Base-by-base conservation (phyloP, 1,139 yeast species). In the Petasospora rhodanensis region DNA sequence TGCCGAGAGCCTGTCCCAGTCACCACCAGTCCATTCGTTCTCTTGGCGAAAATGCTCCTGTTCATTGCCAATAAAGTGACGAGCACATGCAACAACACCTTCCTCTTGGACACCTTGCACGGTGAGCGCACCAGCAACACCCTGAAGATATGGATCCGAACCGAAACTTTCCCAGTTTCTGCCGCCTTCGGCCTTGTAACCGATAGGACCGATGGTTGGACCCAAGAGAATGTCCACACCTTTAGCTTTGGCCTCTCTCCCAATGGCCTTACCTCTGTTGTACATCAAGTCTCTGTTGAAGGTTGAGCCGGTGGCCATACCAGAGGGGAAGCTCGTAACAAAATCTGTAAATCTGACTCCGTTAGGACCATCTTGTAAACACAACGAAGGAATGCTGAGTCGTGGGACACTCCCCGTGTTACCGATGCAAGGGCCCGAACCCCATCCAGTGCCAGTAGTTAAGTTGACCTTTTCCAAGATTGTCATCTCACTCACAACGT, bases 121-220 rank as follows among this genome's bases (percentile, higher is more conserved):
- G 3, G 78, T 70, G 7, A 67, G 66, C 6, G 70, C 70, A 8
- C 76, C 78, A 4, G 68, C 69, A 14, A 68, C 58, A 12, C 84
- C 84, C 47, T 73, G 76, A 31, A 76, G 58, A 42, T 74, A 75
- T 1, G 84, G 81, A 48, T 77, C 84, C 6, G 77, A 59, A 1
- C 81, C 80, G 55, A 76, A 76, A 22, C 78, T 68, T 55, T 77
- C 84, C 79, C 81, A 76, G 54, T 71, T 74, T 46, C 83, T 61
- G 6, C 84, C 83, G 7, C 79, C 82, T 26, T 69, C 71, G 4
- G 81, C 82, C 47, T 74, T 72, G 25, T 64, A 58, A 0, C 83
- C 84, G 32, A 76, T 63, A n/a, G 83, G 83, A 0, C 81, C 82
- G 33, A 75, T 61, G 4, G 66, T 64, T 1, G 84, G 84, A 1